Conservation (phyloP, 2,329 filamentous ascomycete species). For the Neurospora crassa region DNA sequence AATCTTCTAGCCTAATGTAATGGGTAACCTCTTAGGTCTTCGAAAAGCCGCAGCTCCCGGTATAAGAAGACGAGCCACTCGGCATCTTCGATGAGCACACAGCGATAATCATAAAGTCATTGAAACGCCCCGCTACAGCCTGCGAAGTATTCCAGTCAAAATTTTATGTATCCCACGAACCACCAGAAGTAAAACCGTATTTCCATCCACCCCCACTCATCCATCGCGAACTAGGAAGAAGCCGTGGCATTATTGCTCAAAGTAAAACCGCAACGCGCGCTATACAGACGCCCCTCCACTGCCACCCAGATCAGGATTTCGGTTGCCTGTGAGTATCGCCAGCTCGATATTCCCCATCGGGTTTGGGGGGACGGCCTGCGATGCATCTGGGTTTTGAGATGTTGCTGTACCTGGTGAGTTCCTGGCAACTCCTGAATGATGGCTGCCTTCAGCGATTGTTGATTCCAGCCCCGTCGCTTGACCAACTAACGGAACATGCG, state of each 20-base stretch:
- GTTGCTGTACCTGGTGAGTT: not conserved
- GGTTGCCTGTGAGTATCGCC: not conserved
- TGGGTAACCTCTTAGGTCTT: not conserved
- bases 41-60: not conserved
- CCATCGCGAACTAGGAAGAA: not conserved
- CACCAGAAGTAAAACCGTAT: not conserved
- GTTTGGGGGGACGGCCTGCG: not conserved
- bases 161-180: not conserved
- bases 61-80: not conserved
- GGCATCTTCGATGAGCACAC: not conserved
- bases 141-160: not conserved
- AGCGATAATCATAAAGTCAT: not conserved
- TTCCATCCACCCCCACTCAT: not conserved
- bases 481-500: not conserved
- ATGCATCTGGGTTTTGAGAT: not conserved
- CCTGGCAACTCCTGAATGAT: not conserved
- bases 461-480: not conserved
- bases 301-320: not conserved
- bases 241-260: not conserved
- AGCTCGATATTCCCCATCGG: not conserved
- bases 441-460: not conserved
- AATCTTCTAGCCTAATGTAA: not conserved
- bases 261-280: not conserved
- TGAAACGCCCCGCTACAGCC: not conserved
- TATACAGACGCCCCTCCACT: not conserved